Evolutionary conservation across 2,329 filamentous ascomycete species (phyloP), one percentile per base, ranked within the genome.

Genomic region (Aspergillus fumigatiaffinis): DNA sequence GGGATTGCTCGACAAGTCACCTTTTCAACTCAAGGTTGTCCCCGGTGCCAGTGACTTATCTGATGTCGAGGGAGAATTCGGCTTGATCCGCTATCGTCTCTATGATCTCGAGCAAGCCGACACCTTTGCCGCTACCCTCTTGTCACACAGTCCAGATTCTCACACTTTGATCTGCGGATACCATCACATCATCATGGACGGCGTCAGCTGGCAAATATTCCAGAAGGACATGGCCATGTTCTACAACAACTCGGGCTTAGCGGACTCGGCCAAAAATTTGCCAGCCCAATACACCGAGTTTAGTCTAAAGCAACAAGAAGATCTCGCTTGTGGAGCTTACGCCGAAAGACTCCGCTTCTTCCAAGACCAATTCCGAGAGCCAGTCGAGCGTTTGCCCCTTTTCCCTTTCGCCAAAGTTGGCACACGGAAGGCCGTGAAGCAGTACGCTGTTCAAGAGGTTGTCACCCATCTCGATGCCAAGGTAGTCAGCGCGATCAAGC

Each of bases 111-210:
- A 65, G 26, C 52, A 53, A 10, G 71, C 66, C 1, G 55, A 69
- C 28, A 58, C 56, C 23, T 55, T 71, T 21, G 57, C 58, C 20
- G 54, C 67, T 8, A 58, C 63, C 8, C 29, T 70, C 5, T 52
- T 71, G 9, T 63, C 64, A n/a, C 56, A 57, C 4, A 38, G 53
- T 12, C 17, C 50, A 3, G 51, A 51, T 8, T 35, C 51, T 50
- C 55, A 68, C 56, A 54, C 48, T 59, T 35, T 70, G 9, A 52
- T 74, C 9, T 51, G 75, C 25, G 65, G 61, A 6, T 71, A 64
- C 46, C 72, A 76, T 52, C 72, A 74, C 54, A 72, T 75, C 51
- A 62, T 61, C 23, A 64, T 74, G 59, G 73, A 75, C 53, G 71
- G 69, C 3, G 42, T 68, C 28, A 66, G 68, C 50, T 65, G 59